Base-by-base conservation (phyloP, 805 yeast species). In the Candida montana region DNA sequence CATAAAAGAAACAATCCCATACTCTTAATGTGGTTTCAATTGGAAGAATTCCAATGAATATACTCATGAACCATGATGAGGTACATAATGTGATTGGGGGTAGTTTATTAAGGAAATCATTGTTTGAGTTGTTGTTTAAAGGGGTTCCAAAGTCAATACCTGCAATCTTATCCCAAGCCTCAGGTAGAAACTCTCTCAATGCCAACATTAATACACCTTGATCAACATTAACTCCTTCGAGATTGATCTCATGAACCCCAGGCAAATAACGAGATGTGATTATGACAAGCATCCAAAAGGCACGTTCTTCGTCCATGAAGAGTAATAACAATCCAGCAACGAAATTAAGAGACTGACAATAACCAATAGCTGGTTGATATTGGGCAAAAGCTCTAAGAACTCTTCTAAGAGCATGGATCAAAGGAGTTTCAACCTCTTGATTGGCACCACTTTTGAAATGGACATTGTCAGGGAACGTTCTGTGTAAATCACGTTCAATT, bases 51-150 rank as follows among this genome's bases (percentile, higher is more conserved):
- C 95, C 96, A 28, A 93, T 88, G 63, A 85, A 93, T n/a, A 87
- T 76, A 53, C 96, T 85, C 98, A 93, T 91, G 58, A 93, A 93
- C 99, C 99, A 93, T 41, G 95, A 81, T 0, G 96, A 91, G 1
- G 98, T 93, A 51, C 95, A 93, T 35, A 93, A 70, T 1, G 96
- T 85, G 4, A 93, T 75, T 2, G 97, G 95, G 1, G 99, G 98
- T 33, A 90, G 64, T 50, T 83, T 81, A 13, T 77, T 71, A 26
- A 91, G 69, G 46, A 86, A 80, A 54, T 74, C 69, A 34, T 67
- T 55, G 24, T 50, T 64, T 26, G 29, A 26, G 11, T 8, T 26
- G 17, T 5, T 20, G 20, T 21, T 21, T 21, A 21, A 9, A 21
- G 6, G 24, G 9, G 24, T 7, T 26, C 29, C 29, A 26, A 71